phyloP scores from a whole-genome alignment of 495 filamentous ascomycete species.

The Lichina pygmaea region DNA sequence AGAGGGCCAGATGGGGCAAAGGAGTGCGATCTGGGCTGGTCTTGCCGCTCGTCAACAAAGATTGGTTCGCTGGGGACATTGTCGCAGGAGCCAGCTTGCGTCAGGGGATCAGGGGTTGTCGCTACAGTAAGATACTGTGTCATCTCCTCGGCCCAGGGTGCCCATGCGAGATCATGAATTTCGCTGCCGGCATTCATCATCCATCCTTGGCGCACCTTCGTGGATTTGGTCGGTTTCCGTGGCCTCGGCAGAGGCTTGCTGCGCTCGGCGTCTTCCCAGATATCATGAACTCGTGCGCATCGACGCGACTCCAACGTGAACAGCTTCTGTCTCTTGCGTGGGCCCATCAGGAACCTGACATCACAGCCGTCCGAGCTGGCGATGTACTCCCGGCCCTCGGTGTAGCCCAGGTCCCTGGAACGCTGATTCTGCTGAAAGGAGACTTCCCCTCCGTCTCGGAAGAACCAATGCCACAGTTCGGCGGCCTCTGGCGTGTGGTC shows the following conservation, averaged over 20 bases:
- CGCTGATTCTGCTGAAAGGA: constrained; percentile 16
- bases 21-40: constrained; percentile 8
- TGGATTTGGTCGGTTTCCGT: constrained; percentile 1
- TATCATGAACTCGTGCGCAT: constrained; percentile 16
- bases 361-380: constrained; percentile 9
- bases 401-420: constrained; percentile 9
- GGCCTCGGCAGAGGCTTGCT: constrained; percentile 1
- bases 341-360: constrained; percentile 25
- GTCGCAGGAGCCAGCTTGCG: constrained; percentile 12
- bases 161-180: neutral
- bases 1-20: constrained; percentile 20
- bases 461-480: constrained; percentile 29
- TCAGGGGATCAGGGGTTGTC: constrained; percentile 10
- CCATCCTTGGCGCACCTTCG: constrained; percentile 4
- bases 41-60: neutral
- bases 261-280: constrained; percentile 13
- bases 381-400: constrained; percentile 16
- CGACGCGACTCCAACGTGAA: constrained; percentile 17
- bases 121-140: constrained; percentile 28
- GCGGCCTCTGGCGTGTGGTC: constrained; percentile 18
- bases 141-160: neutral
- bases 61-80: neutral
- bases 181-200: constrained; percentile 8
- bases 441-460: constrained; percentile 13
- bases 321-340: constrained; percentile 15